Evolutionary conservation across 257 asterid genomes (phyloP).

Genomic region (Solanum rostratum): DNA sequence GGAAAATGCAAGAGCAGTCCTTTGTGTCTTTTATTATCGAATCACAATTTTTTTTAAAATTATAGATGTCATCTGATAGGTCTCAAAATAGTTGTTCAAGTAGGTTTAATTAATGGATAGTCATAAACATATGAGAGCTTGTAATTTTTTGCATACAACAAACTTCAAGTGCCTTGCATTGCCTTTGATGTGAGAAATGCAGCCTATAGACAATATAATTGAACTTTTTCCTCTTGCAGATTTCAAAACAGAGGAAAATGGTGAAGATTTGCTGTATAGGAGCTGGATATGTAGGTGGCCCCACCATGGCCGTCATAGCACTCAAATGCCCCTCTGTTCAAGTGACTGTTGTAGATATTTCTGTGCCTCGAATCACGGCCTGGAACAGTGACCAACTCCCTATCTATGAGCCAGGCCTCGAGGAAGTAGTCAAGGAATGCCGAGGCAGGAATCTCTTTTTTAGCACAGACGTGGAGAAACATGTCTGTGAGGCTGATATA

Average conservation of each 20-base stretch:
- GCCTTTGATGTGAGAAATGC: neutral
- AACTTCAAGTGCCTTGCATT: neutral
- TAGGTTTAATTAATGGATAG: neutral
- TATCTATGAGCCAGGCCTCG: conserved; percentile 59
- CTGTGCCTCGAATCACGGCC: conserved; percentile 16
- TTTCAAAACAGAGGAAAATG: conserved; percentile 1
- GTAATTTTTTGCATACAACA: neutral
- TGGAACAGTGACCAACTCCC: conserved; percentile 53
- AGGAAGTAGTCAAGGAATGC: conserved; percentile 47
- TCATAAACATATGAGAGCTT: neutral
- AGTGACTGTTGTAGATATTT: conserved; percentile 21
- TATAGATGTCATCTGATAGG: neutral
- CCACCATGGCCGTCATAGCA: conserved; percentile 29
- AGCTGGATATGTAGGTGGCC: conserved; percentile 30
- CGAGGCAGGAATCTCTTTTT: conserved; percentile 54
- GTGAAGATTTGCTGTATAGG: conserved; percentile 28
- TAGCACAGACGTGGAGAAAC: conserved; percentile 43
- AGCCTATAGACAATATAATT: neutral
- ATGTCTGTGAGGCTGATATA: conserved; percentile 40
- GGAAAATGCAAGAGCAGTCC: neutral
- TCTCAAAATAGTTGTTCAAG: neutral
- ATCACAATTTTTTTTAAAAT: neutral
- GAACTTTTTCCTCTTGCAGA: neutral
- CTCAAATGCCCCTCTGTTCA: conserved; percentile 17
- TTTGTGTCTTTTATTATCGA: neutral